Conservation (phyloP, 1,139 yeast species). For the Candida pseudoviswanathii region DNA sequence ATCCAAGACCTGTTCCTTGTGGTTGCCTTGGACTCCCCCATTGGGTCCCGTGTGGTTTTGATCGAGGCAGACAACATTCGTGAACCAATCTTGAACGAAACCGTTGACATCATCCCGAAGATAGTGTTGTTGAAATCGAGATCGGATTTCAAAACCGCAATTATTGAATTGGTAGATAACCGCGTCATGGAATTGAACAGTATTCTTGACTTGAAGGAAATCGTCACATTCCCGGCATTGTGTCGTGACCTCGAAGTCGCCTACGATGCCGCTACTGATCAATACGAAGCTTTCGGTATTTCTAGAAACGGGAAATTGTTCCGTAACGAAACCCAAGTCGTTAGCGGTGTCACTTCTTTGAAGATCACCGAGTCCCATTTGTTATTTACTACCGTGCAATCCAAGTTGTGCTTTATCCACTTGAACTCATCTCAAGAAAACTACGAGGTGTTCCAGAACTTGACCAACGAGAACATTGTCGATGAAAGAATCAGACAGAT, state of each 20-base stretch:
- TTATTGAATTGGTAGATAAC: conserved; percentile 68
- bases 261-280: conserved; percentile 23
- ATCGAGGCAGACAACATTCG: conserved; percentile 45
- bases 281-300: conserved; percentile 64
- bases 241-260: conserved; percentile 65
- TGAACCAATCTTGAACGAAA: conserved; percentile 42
- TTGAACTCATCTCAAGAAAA: conserved; percentile 45
- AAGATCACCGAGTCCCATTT: conserved; percentile 72
- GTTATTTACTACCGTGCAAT: conserved; percentile 86
- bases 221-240: conserved; percentile 65
- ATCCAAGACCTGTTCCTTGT: conserved; percentile 53
- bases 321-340: conserved; percentile 62
- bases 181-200: conserved; percentile 47
- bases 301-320: conserved; percentile 74
- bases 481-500: conserved; percentile 89
- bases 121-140: conserved; percentile 59
- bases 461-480: conserved; percentile 24
- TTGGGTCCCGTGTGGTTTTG: conserved; percentile 50
- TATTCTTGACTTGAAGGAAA: conserved; percentile 23
- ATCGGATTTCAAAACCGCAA: conserved; percentile 53
- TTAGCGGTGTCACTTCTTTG: conserved; percentile 82
- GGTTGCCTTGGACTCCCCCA: conserved; percentile 56
- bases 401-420: conserved; percentile 81
- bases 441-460: conserved; percentile 23
- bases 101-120: conserved; percentile 49